These are phyloP conservation scores for Urochloa ruziziensis DNA, from an alignment of 176 grass and related monocot species.

Conservation along the genomic window DNA sequence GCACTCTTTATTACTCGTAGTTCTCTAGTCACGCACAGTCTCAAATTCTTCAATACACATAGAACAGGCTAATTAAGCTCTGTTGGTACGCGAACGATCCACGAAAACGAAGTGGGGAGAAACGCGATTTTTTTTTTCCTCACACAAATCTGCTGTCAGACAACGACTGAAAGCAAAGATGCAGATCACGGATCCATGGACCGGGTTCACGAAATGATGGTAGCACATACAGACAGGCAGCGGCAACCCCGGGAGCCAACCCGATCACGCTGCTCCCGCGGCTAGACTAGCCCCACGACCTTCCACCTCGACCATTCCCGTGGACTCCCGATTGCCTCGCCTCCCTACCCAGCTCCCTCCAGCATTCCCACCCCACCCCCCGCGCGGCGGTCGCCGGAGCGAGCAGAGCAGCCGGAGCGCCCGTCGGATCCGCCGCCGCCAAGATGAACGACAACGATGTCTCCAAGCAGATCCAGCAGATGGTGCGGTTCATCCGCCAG, in stretches of 20 bases:
- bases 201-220: constrained; percentile 37
- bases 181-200: constrained; percentile 34
- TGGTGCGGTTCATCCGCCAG: constrained; percentile 99
- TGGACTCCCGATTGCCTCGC: constrained; percentile 30
- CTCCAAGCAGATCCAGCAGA: constrained; percentile 98
- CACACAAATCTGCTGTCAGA: not conserved
- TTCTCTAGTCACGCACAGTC: too few species aligned
- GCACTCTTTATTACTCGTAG: too few species aligned
- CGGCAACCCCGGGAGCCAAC: constrained; percentile 40
- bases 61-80: not conserved
- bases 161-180: not conserved
- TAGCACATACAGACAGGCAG: constrained; percentile 32
- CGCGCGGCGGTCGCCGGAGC: constrained; percentile 34
- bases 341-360: not conserved
- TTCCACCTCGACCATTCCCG: constrained; percentile 40
- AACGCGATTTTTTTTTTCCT: not conserved
- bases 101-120: not conserved
- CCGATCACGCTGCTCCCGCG: constrained; percentile 38
- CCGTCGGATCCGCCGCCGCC: constrained; percentile 38
- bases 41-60: not conserved
- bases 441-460: constrained; percentile 99
- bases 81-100: not conserved
- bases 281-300: constrained; percentile 48
- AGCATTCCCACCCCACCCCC: not conserved
- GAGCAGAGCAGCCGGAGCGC: constrained; percentile 9